These are phyloP conservation scores for Lunularia cruciata DNA, from an alignment of 225 moss, liverwort and hornwort genomes.

Conservation along the genomic window DNA sequence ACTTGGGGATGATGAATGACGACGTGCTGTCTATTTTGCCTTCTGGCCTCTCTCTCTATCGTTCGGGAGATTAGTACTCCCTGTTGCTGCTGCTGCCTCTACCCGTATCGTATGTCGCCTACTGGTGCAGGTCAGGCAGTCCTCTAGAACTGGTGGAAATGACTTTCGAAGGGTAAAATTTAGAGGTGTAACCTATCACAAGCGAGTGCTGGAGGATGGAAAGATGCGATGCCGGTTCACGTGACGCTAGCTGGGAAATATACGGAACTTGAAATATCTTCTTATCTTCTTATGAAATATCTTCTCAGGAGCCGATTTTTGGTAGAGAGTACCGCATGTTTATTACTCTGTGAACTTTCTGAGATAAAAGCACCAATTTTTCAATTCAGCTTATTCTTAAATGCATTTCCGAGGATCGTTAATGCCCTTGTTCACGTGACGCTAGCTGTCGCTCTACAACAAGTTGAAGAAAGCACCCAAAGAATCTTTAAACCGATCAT, in stretches of 20 bases:
- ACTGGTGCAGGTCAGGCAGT: too few relatives aligned
- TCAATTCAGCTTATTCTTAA: background rate
- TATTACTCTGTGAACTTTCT: background rate
- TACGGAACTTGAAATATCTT: conserved; percentile 4
- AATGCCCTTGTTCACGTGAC: conserved; percentile 10
- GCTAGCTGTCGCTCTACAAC: conserved; percentile 4
- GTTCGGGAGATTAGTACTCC: too few relatives aligned
- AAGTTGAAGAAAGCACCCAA: conserved; percentile 7
- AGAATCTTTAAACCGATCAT: background rate
- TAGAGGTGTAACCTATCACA: too few relatives aligned
- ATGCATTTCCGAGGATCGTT: background rate
- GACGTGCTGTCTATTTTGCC: background rate
- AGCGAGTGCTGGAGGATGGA: too few relatives aligned
- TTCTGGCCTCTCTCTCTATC: background rate
- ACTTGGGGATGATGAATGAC: background rate
- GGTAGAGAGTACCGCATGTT: background rate
- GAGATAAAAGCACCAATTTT: background rate
- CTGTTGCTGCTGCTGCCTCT: too few relatives aligned
- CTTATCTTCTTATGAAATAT: too few relatives aligned
- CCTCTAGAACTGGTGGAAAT: too few relatives aligned
- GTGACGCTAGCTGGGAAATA: conserved; percentile 11
- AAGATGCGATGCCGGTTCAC: conserved; percentile 6
- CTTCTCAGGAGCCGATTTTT: background rate
- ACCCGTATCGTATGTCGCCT: too few relatives aligned
- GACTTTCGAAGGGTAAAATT: too few relatives aligned